These are phyloP conservation scores for Ceratobasidium theobromae DNA, from an alignment of 1,284 basidiomycete genomes.

Conservation along the genomic window DNA sequence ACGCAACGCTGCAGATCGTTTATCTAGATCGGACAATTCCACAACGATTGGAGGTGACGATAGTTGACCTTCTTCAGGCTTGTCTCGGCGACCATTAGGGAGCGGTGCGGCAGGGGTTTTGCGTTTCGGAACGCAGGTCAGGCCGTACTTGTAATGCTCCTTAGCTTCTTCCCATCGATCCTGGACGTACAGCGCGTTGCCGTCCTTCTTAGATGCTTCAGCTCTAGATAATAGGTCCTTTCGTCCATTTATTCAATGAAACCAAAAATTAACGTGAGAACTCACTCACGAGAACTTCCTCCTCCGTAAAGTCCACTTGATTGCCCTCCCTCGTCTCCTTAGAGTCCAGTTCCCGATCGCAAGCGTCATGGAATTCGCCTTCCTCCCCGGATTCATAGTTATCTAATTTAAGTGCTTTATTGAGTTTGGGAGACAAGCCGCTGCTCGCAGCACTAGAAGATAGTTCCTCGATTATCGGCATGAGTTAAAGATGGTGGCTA, in stretches of 20 bases:
- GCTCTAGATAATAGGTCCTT: constrained; percentile 28
- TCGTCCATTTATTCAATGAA: not conserved
- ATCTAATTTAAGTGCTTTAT: not conserved
- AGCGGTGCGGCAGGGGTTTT: not conserved
- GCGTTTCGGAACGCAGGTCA: constrained; percentile 21
- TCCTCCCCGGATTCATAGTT: constrained; percentile 39
- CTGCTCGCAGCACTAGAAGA: not conserved
- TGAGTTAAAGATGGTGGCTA: not conserved
- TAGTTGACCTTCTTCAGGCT: constrained; percentile 12
- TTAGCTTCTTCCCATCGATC: constrained; percentile 33
- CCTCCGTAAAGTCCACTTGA: constrained; percentile 31
- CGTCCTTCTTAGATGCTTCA: constrained; percentile 26
- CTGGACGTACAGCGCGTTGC: constrained; percentile 32
- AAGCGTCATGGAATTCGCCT: constrained; percentile 49
- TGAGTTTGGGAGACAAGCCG: not conserved
- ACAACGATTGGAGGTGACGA: not conserved
- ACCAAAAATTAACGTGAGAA: not conserved
- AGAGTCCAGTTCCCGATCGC: constrained; percentile 31
- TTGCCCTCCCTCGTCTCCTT: not conserved
- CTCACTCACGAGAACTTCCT: constrained; percentile 33
- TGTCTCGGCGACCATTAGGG: constrained; percentile 2
- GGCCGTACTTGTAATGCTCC: constrained; percentile 27
- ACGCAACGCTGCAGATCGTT: constrained; percentile 57
- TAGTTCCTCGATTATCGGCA: constrained; percentile 3
- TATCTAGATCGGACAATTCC: constrained; percentile 45